A percentile compares a stretch with the other conserved stretches of the same genome.
phyloP scores from a whole-genome alignment of 179 eudicot genomes.

The Patellifolia procumbens region DNA sequence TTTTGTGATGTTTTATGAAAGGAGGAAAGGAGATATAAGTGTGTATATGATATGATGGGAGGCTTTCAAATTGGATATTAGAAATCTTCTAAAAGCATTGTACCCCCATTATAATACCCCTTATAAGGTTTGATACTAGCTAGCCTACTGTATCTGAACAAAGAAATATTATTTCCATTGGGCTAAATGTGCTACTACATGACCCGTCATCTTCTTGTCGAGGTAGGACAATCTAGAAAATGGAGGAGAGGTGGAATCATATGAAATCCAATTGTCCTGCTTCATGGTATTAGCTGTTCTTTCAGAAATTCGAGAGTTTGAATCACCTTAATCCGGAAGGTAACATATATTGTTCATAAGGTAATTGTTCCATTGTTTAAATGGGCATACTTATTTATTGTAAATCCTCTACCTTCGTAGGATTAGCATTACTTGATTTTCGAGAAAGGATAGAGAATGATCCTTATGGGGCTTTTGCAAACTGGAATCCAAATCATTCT shows the following conservation, averaged over 20 bases:
- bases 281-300: slow-evolving; percentile 54
- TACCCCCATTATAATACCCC: too few relatives aligned
- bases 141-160: slow-evolving; percentile 6
- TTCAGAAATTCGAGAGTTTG: slow-evolving; percentile 54
- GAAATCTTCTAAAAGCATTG: too few relatives aligned
- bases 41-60: not conserved
- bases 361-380: too few relatives aligned
- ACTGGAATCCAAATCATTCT: slow-evolving; percentile 62
- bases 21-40: slow-evolving; percentile 8
- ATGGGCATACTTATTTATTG: too few relatives aligned
- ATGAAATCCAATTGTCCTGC: slow-evolving; percentile 51
- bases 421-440: slow-evolving; percentile 73
- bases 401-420: too few relatives aligned
- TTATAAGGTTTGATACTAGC: too few relatives aligned
- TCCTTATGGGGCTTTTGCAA: slow-evolving; percentile 63
- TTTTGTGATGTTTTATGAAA: not conserved
- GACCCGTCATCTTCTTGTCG: slow-evolving; percentile 25
- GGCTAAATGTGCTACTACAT: slow-evolving; percentile 28
- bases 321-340: slow-evolving; percentile 85
- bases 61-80: too few relatives aligned
- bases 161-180: slow-evolving; percentile 12
- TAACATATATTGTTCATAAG: too few relatives aligned
- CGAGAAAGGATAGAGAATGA: slow-evolving; percentile 62
- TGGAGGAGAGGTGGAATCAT: slow-evolving; percentile 72
- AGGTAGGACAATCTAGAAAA: slow-evolving; percentile 46